Base-by-base conservation (phyloP, 306 rosid genomes). In the Styphnolobium japonicum region DNA sequence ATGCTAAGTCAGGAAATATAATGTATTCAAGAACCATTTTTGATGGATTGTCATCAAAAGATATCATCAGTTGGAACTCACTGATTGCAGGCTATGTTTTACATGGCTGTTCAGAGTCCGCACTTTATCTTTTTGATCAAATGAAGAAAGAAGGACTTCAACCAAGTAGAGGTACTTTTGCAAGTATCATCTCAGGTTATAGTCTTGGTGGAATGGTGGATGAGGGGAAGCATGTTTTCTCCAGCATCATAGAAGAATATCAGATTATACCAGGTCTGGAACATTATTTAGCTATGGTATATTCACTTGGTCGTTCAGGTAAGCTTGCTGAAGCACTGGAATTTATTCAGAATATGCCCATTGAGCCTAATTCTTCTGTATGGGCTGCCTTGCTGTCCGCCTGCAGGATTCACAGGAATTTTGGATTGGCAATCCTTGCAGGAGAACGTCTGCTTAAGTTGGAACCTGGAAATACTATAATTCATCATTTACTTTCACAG, bases 61-160 rank as follows among this genome's bases (percentile, higher is more conserved):
- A 93, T 80, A 85, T 88, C 62, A 90, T 95, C 82, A 86, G 93
- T 73, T 95, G 98, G 98, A 95, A 95, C 85, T 87, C 96, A 21
- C 55, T 89, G 61, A 91, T 95, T 52, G 84, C 92, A 5, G 91
- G 90, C 56, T 88, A 85, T 89, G 86, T 91, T 65, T 89, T 90
- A 74, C 97, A 90, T 62, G 99, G 99, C 67, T 58, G 74, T 62
- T 78, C 96, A 56, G 85, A 82, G 66, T 43, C 79, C 53, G 97
- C 96, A 10, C 85, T 93, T 84, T 86, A 79, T 71, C 88, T 95
- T 22, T 86, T 86, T 81, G 49, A 88, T 78, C 87, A 75, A 80
- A 89, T 95, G 98, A 91, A 76, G 81, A 84, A 75, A 58, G 86
- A 84, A 18, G 90, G 96, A 70, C 3, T 91, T 48, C 81, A 67